Evolutionary conservation across 768 basidiomycete species (phyloP).

Genomic region (Panellus pusillus): DNA sequence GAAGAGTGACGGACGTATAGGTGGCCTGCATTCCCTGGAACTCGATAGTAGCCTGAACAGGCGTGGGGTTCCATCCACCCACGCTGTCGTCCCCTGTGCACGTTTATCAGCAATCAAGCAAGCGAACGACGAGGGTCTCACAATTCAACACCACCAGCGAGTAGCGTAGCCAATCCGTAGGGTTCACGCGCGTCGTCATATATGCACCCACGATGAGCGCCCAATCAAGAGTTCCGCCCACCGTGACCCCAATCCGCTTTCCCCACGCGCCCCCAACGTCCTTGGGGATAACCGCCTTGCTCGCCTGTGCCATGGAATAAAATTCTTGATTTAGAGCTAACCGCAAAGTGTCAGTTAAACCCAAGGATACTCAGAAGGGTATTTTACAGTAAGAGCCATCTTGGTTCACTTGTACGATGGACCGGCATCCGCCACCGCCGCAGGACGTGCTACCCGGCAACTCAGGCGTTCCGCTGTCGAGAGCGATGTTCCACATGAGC

Average conservation of each 20-base stretch:
- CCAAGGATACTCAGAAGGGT: too few species aligned
- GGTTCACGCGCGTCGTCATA: slow-evolving; percentile 53
- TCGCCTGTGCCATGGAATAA: slow-evolving; percentile 73
- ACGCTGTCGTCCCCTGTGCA: slow-evolving; percentile 48
- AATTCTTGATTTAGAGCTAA: slow-evolving; percentile 66
- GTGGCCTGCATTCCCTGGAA: slow-evolving; percentile 64
- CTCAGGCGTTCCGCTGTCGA: slow-evolving; percentile 64
- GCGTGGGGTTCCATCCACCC: slow-evolving; percentile 55
- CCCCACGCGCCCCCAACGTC: slow-evolving; percentile 69
- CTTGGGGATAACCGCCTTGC: slow-evolving; percentile 70
- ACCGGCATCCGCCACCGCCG: slow-evolving; percentile 59
- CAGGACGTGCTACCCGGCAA: slow-evolving; percentile 67
- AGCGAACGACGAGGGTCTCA: slow-evolving; percentile 23
- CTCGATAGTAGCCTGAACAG: slow-evolving; percentile 59
- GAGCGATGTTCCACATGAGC: slow-evolving; percentile 77
- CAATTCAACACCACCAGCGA: slow-evolving; percentile 76
- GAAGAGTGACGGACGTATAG: slow-evolving; percentile 43
- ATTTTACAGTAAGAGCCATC: slow-evolving; percentile 51
- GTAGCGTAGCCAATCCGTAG: slow-evolving; percentile 62
- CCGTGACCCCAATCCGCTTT: slow-evolving; percentile 62
- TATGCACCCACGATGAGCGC: slow-evolving; percentile 67
- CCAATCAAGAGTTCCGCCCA: slow-evolving; percentile 57
- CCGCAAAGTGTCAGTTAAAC: too few species aligned
- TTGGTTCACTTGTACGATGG: slow-evolving; percentile 64
- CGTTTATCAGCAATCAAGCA: not conserved